These are phyloP conservation scores for Pseudogymnoascus sp. DNA, from an alignment of 2,329 filamentous ascomycete genomes.

Conservation along the genomic window DNA sequence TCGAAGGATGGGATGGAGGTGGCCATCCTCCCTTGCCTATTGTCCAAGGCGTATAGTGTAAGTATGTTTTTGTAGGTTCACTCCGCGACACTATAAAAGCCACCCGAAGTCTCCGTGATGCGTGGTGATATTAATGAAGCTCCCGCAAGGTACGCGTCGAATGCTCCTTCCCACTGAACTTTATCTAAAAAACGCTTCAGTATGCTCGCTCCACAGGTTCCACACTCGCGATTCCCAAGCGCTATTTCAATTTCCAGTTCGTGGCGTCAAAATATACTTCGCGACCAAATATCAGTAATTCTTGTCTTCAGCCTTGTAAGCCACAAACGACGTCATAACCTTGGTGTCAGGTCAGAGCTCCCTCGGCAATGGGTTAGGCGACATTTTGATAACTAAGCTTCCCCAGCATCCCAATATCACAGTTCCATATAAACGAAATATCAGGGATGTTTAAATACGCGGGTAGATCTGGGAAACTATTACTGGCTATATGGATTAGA, in stretches of 20 bases:
- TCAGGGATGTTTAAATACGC: neutral
- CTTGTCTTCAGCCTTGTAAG: neutral
- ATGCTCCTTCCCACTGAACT: neutral
- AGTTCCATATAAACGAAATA: neutral
- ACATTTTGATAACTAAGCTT: neutral
- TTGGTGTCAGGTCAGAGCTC: neutral
- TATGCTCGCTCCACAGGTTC: neutral
- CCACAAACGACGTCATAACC: neutral
- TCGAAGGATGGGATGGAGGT: conserved; percentile 13
- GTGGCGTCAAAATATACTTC: neutral
- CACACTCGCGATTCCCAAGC: neutral
- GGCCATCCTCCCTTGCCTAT: neutral
- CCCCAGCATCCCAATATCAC: neutral
- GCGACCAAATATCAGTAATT: neutral
- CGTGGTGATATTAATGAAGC: neutral
- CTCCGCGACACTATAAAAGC: too few relatives aligned
- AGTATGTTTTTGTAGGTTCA: neutral
- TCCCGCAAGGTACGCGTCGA: neutral
- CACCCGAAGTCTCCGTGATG: neutral
- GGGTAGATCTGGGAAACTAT: neutral
- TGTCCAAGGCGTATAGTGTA: neutral
- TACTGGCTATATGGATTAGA: neutral
- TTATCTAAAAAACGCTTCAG: neutral
- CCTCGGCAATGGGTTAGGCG: neutral
- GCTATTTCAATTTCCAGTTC: neutral